Evolutionary conservation across 805 yeast species (phyloP), one percentile per base, ranked within the genome.

Genomic region (Yarrowia divulgata): DNA sequence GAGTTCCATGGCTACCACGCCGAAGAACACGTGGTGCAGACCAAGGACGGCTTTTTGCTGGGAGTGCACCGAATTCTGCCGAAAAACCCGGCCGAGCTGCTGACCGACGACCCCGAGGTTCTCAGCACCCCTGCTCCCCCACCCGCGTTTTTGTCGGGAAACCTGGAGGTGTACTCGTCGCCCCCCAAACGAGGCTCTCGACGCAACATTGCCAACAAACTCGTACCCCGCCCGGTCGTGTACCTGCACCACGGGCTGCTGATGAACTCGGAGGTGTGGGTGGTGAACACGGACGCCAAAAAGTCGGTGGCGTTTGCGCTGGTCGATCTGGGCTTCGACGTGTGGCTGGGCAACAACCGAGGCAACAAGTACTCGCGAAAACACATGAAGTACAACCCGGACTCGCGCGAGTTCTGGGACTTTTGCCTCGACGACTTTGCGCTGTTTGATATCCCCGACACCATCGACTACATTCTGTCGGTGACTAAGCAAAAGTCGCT

Each of bases 391-490:
- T 76, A 80, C 45, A 77, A 77, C 52, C 83, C 87, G 16, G 78
- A 76, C 35, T 79, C 81, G 3, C 79, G 79, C 29, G 80, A 82
- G 69, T 94, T 92, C 77, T 93, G 98, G 98, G 88, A 93, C 78
- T 93, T 92, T 75, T 88, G 94, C 43, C 81, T 93, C 58, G 98
- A 94, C 78, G 97, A 93, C 77, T 91, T 93, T 81, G 97, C 98
- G 0, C 80, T 90, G 71, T 90, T 87, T 76, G 98, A 93, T 77
- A 91, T 94, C 52, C 98, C 98, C 1, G 87, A 90, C 75, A 84
- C 91, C 5, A 86, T 94, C 42, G 88, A 90, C 74, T 90, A 89
- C 77, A 85, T 94, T 16, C 78, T 93, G 69, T 76, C 81, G 1
- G 77, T 79, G 39, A 87, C 93, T 1, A 77, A 81, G 3, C 79